phyloP scores from a whole-genome alignment of 2,329 filamentous ascomycete genomes.

The Fusarium annulatum region DNA sequence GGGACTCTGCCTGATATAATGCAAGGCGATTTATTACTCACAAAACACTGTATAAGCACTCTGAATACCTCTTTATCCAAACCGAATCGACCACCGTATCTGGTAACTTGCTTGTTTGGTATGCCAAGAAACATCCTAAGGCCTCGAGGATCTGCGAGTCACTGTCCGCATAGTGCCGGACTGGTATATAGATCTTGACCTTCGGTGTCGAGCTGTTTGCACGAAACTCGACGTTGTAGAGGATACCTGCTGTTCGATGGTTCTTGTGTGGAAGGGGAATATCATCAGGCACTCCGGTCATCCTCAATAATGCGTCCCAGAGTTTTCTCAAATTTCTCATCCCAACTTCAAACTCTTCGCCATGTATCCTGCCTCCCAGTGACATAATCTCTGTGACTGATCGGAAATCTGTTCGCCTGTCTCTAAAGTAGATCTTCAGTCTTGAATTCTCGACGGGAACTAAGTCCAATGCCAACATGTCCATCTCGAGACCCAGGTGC shows the following conservation, averaged over 20 bases:
- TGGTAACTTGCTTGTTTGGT: not conserved
- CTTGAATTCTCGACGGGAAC: conserved; percentile 44
- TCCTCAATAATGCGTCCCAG: conserved; percentile 34
- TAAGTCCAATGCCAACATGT: conserved; percentile 51
- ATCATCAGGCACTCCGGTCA: conserved; percentile 1
- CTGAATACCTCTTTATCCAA: not conserved
- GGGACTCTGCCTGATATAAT: fast-evolving
- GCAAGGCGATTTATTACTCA: fast-evolving
- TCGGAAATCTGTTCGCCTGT: conserved; percentile 45
- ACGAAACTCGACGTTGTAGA: conserved; percentile 50
- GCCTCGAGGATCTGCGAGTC: conserved; percentile 10
- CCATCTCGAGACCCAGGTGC: conserved; percentile 5
- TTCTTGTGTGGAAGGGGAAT: conserved; percentile 13
- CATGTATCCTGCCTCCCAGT: conserved; percentile 31
- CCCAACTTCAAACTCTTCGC: conserved; percentile 15
- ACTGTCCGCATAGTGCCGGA: conserved; percentile 47
- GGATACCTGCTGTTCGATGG: conserved; percentile 50
- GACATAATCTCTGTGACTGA: conserved; percentile 44
- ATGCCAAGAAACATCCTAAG: not conserved
- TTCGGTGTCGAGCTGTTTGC: conserved; percentile 30
- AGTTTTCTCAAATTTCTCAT: conserved; percentile 28
- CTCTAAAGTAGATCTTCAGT: conserved; percentile 53
- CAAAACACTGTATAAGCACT: not conserved
- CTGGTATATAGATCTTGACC: conserved; percentile 50
- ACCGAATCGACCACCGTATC: not conserved